Base-by-base conservation (phyloP, 2,329 filamentous ascomycete species). In the Penicillium sp. region DNA sequence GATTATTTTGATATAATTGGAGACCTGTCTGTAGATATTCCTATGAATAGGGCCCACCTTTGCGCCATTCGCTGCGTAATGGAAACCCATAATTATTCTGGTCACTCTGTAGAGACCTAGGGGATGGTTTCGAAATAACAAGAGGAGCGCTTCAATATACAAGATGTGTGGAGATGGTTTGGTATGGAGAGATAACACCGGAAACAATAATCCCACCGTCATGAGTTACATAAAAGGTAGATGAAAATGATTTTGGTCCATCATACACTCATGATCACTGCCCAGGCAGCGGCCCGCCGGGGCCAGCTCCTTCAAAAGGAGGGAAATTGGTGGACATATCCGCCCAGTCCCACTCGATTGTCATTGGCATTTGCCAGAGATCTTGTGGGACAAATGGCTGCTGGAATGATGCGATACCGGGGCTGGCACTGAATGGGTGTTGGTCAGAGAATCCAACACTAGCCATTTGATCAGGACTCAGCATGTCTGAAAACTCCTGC, bases 351-450 rank as follows among this genome's bases (percentile, higher is more conserved):
- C 93, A 97, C 71, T 97, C 93, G 23, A 97, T 82, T 3, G 91
- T 95, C 88, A 96, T 96, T 1, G 93, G 93, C 85, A 97, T 88
- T 73, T 93, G 89, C 86, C 94, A 99, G 27, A 97, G 77, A 75
- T 97, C 94, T 67, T 93, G 91, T 5, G 94, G 93, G 23, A 97
- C 86, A 68, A 96, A 89, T 0, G 93, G 93, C 65, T 95, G 90
- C 68, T 93, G 89, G 70, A 93, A 92, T 19, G 80, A 69, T 13
- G 76, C 73, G 37, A 77, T 70, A 55, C 71, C 69, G 33, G 71
- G 67, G 21, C 65, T 67, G 33, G 69, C 61, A 17, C 69, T 63
- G 50, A 73, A 72, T 6, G 70, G 59, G 9, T 66, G 62, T 55
- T 70, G 69, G 38, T 71, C 67, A n/a, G 66, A 60, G 56, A 77